Conservation (phyloP, 345 rosid species). For the Trapa incisa region DNA sequence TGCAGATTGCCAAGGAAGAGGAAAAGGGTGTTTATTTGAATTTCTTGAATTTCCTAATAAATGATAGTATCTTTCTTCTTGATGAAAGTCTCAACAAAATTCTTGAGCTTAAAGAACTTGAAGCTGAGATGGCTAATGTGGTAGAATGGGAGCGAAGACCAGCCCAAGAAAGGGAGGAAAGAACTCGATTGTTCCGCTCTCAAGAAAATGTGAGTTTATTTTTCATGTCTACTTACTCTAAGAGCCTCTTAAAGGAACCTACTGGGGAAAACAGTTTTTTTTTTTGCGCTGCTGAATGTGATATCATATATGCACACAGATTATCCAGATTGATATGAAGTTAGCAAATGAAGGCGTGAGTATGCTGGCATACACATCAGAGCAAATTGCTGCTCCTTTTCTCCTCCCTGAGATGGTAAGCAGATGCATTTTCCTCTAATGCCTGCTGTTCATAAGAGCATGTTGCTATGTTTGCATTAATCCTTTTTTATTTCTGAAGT, state of each 20-base stretch:
- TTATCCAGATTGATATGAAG: conserved; percentile 89
- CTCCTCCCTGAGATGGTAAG: conserved; percentile 97
- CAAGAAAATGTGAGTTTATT: conserved; percentile 75
- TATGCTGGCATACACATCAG: conserved; percentile 87
- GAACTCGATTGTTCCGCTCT: conserved; percentile 79
- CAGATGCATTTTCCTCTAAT: not conserved
- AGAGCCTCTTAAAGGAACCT: not conserved
- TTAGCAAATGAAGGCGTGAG: conserved; percentile 96
- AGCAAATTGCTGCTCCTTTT: conserved; percentile 89
- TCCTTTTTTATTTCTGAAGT: not conserved
- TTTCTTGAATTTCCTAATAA: conserved; percentile 91
- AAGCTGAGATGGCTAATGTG: conserved; percentile 92
- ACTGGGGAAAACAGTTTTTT: not conserved
- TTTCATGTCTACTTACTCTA: not conserved
- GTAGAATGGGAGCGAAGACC: conserved; percentile 91
- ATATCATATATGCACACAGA: conserved; percentile 26
- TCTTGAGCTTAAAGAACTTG: conserved; percentile 80
- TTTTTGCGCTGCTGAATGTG: not conserved
- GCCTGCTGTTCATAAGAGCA: not conserved
- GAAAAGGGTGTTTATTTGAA: conserved; percentile 98
- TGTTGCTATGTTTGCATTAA: not conserved
- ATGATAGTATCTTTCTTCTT: conserved; percentile 93
- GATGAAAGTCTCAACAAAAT: conserved; percentile 98
- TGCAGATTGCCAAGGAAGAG: conserved; percentile 95
- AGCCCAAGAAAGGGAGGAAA: conserved; percentile 93